Evolutionary conservation across 352 stramenopile species (phyloP).

Genomic region (Globisporangium rhizosaccharum): DNA sequence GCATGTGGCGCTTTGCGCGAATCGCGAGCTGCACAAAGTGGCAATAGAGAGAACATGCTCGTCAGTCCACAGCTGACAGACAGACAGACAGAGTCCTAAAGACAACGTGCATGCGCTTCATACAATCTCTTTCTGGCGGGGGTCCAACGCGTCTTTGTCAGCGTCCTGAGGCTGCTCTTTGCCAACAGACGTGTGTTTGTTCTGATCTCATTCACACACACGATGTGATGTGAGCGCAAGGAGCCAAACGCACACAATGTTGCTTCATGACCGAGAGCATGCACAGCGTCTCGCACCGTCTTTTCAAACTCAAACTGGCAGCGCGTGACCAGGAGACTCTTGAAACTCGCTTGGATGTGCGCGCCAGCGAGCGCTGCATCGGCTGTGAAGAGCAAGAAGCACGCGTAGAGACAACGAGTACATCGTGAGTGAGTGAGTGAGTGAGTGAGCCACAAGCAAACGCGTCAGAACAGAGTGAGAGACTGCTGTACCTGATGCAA

Average conservation of each 20-base stretch:
- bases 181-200: conserved; percentile 29
- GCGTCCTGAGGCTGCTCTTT: conserved; percentile 34
- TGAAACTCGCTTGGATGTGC: conserved; percentile 55
- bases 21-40: conserved; percentile 31
- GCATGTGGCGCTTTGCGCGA: conserved; percentile 66
- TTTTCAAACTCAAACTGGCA: conserved; percentile 85
- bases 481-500: conserved; percentile 23
- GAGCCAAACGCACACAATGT: neutral
- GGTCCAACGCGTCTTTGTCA: conserved; percentile 32
- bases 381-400: neutral
- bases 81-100: neutral
- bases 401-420: neutral
- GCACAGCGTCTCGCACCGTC: conserved; percentile 22
- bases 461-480: neutral
- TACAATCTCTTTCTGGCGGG: conserved; percentile 51
- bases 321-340: conserved; percentile 62
- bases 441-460: neutral
- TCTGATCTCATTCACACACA: conserved; percentile 17
- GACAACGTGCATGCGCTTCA: conserved; percentile 2
- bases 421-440: neutral
- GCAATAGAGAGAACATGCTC: neutral
- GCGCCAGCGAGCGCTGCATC: conserved; percentile 44
- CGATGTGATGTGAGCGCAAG: neutral
- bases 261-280: neutral
- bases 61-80: neutral